Percentiles rank a stretch among this genome's conserved stretches.
These are phyloP conservation scores for Fusarium robinianum DNA, from an alignment of 2,329 filamentous ascomycete genomes.

Conservation along the genomic window DNA sequence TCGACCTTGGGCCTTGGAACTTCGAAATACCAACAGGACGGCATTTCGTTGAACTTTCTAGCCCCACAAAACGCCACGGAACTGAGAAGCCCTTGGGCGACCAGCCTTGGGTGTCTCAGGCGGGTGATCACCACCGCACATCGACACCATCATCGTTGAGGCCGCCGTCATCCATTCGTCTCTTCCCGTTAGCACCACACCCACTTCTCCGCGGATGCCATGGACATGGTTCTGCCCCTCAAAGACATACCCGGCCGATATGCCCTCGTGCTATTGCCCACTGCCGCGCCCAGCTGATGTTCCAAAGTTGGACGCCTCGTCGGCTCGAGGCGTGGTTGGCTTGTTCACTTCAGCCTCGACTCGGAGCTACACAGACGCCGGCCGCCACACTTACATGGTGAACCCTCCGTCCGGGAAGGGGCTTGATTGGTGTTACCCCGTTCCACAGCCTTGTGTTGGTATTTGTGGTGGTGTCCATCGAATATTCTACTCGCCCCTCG, in stretches of 20 bases:
- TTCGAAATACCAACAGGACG: constrained; percentile 2
- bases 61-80: constrained; percentile 22
- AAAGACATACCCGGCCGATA: constrained; percentile 12
- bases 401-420: constrained; percentile 18
- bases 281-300: constrained; percentile 23
- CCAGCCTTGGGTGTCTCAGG: constrained; percentile 35
- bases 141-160: constrained; percentile 27
- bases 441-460: constrained; percentile 24
- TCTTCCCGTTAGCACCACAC: constrained; percentile 21
- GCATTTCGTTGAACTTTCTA: constrained; percentile 13
- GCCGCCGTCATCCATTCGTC: constrained; percentile 26
- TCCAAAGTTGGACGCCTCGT: constrained; percentile 4
- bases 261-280: constrained; percentile 25
- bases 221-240: constrained; percentile 8
- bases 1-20: too few species aligned
- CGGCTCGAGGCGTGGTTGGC: neutral
- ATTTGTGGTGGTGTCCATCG: constrained; percentile 29
- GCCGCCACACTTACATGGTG: neutral
- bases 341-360: constrained; percentile 3
- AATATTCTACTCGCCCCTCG: constrained; percentile 27
- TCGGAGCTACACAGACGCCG: neutral
- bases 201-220: constrained; percentile 12
- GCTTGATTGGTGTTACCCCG: constrained; percentile 30
- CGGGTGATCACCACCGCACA: constrained; percentile 35
- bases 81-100: constrained; percentile 19